Percentiles rank a stretch among this genome's conserved stretches.
Conservation (phyloP, 495 filamentous ascomycete genomes). For the Tuber borchii region DNA sequence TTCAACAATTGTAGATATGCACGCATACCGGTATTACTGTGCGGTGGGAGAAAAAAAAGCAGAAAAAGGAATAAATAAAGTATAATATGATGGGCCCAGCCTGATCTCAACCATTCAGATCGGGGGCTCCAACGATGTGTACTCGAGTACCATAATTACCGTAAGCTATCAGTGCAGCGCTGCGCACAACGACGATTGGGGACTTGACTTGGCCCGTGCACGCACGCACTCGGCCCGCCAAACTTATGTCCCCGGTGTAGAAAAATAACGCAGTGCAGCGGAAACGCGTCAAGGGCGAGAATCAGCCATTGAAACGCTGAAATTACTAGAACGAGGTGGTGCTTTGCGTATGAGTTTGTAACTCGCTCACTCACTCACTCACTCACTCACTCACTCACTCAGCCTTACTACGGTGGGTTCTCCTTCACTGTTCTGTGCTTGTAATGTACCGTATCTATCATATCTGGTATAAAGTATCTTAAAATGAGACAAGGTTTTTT, state of each 20-base stretch:
- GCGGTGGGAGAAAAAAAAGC: neutral
- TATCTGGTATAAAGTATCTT: too few relatives aligned
- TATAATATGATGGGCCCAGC: neutral
- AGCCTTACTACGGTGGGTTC: too few relatives aligned
- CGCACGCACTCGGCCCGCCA: neutral
- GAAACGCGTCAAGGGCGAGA: neutral
- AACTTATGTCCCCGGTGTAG: neutral
- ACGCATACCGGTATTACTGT: too few relatives aligned
- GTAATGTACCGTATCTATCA: too few relatives aligned
- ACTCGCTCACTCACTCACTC: too few relatives aligned
- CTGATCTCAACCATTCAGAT: neutral
- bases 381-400: too few relatives aligned
- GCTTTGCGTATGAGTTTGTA: neutral
- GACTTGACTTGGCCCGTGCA: neutral
- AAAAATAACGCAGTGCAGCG: slow-evolving; percentile 2
- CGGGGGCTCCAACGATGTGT: neutral
- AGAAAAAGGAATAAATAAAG: neutral
- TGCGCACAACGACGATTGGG: neutral
- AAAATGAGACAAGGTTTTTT: too few relatives aligned
- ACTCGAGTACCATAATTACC: too few relatives aligned
- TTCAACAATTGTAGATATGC: neutral
- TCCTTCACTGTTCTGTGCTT: too few relatives aligned
- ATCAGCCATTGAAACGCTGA: neutral
- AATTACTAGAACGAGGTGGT: neutral
- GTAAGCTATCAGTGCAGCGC: neutral